These are phyloP conservation scores for Diplodia sapinea DNA, from an alignment of 2,329 filamentous ascomycete species.

Conservation along the genomic window DNA sequence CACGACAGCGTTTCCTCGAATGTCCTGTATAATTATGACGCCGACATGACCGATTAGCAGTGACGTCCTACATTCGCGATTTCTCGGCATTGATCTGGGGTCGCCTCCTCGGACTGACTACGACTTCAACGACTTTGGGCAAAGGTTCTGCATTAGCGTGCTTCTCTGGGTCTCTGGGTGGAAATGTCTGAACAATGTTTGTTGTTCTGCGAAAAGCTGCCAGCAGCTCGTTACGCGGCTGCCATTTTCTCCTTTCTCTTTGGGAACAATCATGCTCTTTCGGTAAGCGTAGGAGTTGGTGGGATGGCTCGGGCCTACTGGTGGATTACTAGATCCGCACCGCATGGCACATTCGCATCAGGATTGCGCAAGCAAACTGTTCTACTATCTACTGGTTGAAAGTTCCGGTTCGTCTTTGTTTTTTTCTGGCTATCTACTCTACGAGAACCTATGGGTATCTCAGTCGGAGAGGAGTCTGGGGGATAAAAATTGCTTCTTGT, in stretches of 20 bases:
- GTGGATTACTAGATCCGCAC: slow-evolving; percentile 27
- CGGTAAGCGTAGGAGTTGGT: slow-evolving; percentile 24
- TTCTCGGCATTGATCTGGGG: neutral
- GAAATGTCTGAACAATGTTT: slow-evolving; percentile 20
- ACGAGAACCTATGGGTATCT: neutral
- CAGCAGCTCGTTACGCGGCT: neutral
- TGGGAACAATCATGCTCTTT: slow-evolving; percentile 7
- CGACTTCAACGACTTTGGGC: slow-evolving; percentile 18
- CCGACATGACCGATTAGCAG: slow-evolving; percentile 21
- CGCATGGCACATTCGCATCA: neutral
- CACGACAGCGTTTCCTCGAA: slow-evolving; percentile 20
- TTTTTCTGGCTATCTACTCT: neutral
- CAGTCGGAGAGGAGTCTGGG: slow-evolving; percentile 7
- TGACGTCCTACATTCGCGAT: slow-evolving; percentile 25
- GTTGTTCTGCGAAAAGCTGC: slow-evolving; percentile 27
- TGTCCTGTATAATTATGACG: slow-evolving; percentile 28
- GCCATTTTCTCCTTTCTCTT: slow-evolving; percentile 11
- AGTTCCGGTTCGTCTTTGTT: neutral
- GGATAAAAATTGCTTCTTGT: slow-evolving; percentile 6
- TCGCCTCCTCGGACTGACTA: slow-evolving; percentile 7
- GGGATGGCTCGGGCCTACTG: neutral
- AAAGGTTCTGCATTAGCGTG: slow-evolving; percentile 26
- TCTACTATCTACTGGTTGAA: neutral
- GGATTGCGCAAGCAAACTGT: slow-evolving; percentile 19
- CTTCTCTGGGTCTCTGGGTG: slow-evolving; percentile 12